Base-by-base conservation (phyloP, 2,329 filamentous ascomycete species). In the Mycosphaerella sp. region DNA sequence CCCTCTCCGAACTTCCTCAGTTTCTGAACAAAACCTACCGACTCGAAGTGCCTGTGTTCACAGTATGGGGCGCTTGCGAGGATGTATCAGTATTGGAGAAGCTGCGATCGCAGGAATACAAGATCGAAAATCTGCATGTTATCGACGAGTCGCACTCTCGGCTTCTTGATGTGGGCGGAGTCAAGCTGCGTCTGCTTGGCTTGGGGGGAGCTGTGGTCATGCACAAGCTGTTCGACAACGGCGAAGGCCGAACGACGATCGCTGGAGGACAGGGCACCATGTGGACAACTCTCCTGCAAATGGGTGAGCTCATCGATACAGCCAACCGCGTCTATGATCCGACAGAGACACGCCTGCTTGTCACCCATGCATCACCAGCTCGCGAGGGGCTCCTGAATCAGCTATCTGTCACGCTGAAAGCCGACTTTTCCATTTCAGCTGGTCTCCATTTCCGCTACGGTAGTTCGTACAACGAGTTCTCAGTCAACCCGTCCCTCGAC, bases 171-270 rank as follows among this genome's bases (percentile, higher is more conserved):
- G 79, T 97, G 54, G 93, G 91, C 50, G 93, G 93, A 51, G 89
- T 98, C 49, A 97, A 97, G 79, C 82, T 98, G 59, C 87, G 93
- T 64, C 79, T 98, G 44, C 81, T 98, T 27, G 93, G 93, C 56
- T 79, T 98, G 30, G 93, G 93, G 59, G 93, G 93, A 64, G 93
- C 93, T 6, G 91, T 98, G 4, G 93, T 98, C 54, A 98, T 98
- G 89, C 93, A 98, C 79, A 98, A 98, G 78, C 81, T 98, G 14
- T 98, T 98, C 66, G 93, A 98, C 71, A 98, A 98, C 62, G 93
- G 93, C 49, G 93, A 98, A 68, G 93, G 93, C 54, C 85, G 91
- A 71, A 98, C 93, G 44, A 98, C 94, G 1, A 98, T 98, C 71
- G 93, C 93, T 17, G 93, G 93, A 68, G 93, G 93, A 16, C 93